Evolutionary conservation across 2,329 filamentous ascomycete genomes (phyloP), one percentile per base, ranked within the genome.

Genomic region (Clonostachys byssicola): DNA sequence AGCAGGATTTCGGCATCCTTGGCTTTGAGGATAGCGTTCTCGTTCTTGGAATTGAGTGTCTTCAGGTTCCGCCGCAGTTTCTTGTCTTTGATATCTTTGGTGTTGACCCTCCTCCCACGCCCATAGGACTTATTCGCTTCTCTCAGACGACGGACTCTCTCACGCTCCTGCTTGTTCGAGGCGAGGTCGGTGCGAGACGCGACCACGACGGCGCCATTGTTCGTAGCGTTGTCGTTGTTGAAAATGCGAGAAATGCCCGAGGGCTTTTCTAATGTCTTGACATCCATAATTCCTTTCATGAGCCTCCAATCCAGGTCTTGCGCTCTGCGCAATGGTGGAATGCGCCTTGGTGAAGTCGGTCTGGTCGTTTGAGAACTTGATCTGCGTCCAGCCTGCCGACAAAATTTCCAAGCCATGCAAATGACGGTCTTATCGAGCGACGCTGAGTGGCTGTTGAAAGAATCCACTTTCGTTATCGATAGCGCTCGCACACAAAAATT

Each of bases 1-100:
- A 95, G 80, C 57, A 99, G 72, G 48, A 99, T 94, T 69, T 99
- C 94, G 18, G 92, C 90, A 74, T 96, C 92, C 68, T 96, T 95
- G 14, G 94, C 91, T 65, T 88, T 86, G 35, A 95, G 67, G 1
- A 88, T 74, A 2, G 92, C 92, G 57, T 86, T 80, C 59, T 91
- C 82, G 68, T 91, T 92, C 65, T 94, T 94, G 50, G 73, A 73
- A 64, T 99, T 94, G 42, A 96, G 77, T 3, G 76, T 76, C 61
- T 84, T 86, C 44, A 99, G 71, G 54, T 89, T 95, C 12, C 83
- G 80, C 43, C 90, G 86, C 52, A 97, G 70, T 66, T 97, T 99
- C 77, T 89, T 95, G 74, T 97, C 91, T 59, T 85, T 88, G 58
- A 96, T 82, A 9, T 73, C 75, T 60, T 86, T 86, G 42, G 85